Evolutionary conservation across 805 yeast genomes (phyloP).

Genomic region (Wickerhamomyces chambardii): DNA sequence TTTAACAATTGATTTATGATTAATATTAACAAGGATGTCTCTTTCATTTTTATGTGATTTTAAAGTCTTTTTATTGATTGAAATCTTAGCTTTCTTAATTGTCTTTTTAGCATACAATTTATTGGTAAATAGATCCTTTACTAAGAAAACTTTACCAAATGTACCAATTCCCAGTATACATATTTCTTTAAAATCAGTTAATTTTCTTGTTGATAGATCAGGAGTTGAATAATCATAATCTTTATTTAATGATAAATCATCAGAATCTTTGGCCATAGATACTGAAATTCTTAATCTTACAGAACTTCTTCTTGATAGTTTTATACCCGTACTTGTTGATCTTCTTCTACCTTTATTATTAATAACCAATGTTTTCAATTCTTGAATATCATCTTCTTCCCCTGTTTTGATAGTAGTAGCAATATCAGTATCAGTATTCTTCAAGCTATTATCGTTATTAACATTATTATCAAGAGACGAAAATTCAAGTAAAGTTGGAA

Average conservation of each 20-base stretch:
- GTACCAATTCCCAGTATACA: conserved; percentile 81
- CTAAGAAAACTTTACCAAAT: conserved; percentile 79
- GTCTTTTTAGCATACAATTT: conserved; percentile 81
- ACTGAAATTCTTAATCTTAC: conserved; percentile 11
- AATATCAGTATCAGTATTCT: too few species aligned
- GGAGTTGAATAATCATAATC: conserved; percentile 11
- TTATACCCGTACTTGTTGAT: too few species aligned
- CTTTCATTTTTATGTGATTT: conserved; percentile 76
- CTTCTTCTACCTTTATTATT: neutral
- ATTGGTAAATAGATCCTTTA: conserved; percentile 50
- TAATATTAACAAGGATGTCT: conserved; percentile 58
- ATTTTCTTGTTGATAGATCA: conserved; percentile 7
- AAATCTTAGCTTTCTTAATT: conserved; percentile 69
- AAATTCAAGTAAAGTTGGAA: too few species aligned
- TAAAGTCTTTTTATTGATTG: conserved; percentile 40
- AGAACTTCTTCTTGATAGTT: conserved; percentile 5
- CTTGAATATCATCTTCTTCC: too few species aligned
- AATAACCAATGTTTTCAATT: too few species aligned
- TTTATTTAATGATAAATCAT: conserved; percentile 3
- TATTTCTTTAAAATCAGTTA: conserved; percentile 57
- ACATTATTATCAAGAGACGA: too few species aligned
- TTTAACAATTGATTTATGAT: conserved; percentile 78
- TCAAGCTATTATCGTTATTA: too few species aligned
- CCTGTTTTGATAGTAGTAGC: too few species aligned
- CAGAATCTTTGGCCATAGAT: conserved; percentile 6